These are phyloP conservation scores for Teunomyces atbi DNA, from an alignment of 805 yeast genomes.

Conservation along the genomic window DNA sequence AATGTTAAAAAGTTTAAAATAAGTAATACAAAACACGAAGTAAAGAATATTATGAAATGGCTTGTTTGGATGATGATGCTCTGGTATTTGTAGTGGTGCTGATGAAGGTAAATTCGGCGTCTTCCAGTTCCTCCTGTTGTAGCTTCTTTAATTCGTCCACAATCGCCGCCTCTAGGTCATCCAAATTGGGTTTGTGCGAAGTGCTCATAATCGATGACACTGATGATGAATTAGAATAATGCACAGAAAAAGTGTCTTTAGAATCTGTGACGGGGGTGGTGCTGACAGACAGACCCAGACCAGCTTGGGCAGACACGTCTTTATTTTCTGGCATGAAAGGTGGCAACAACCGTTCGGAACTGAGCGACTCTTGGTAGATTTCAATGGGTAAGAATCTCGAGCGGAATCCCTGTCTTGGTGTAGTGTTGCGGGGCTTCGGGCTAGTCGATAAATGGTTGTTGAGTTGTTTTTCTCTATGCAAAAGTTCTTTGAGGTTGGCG, in stretches of 20 bases:
- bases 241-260: not conserved
- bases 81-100: not conserved
- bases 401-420: slow-evolving; percentile 2
- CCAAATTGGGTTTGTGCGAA: slow-evolving; percentile 5
- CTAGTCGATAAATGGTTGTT: slow-evolving; percentile 8
- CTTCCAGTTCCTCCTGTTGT: not conserved
- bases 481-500: slow-evolving; percentile 19
- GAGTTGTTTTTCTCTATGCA: slow-evolving; percentile 21
- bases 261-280: not conserved
- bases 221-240: slow-evolving; percentile 15
- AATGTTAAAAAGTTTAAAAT: not conserved
- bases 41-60: not conserved
- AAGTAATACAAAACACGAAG: not conserved
- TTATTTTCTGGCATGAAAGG: slow-evolving; percentile 1
- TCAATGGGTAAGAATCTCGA: slow-evolving; percentile 10
- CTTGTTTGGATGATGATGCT: not conserved
- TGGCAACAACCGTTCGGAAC: slow-evolving; percentile 1
- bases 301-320: not conserved
- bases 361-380: not conserved
- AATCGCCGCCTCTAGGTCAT: slow-evolving; percentile 1
- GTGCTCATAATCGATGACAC: slow-evolving; percentile 20
- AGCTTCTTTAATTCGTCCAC: not conserved
- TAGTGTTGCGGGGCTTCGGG: not conserved
- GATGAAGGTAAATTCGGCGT: not conserved
- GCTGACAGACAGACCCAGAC: not conserved